These are phyloP conservation scores for Teunomyces stri DNA, from an alignment of 805 yeast species.

Conservation along the genomic window DNA sequence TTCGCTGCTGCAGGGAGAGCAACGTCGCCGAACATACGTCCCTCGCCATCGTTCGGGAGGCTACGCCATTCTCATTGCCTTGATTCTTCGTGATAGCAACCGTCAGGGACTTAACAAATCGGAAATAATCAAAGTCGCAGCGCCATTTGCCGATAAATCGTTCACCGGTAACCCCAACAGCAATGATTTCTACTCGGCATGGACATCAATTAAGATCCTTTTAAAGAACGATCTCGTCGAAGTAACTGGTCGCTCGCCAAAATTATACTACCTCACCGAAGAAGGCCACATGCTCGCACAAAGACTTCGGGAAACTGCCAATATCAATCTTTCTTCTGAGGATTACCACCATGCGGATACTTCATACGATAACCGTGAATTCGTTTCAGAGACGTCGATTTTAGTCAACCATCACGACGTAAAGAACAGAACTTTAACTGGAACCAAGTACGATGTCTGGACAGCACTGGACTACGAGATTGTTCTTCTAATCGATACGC, in stretches of 20 bases:
- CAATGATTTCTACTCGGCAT: constrained; percentile 67
- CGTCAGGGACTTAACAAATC: constrained; percentile 62
- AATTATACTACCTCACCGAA: constrained; percentile 61
- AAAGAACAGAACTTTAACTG: constrained; percentile 17
- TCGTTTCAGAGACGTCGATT: neutral
- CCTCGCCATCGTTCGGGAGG: constrained; percentile 81
- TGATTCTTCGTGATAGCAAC: constrained; percentile 48
- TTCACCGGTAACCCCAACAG: constrained; percentile 60
- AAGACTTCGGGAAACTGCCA: constrained; percentile 49
- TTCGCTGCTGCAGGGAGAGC: constrained; percentile 8
- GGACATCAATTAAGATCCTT: constrained; percentile 68
- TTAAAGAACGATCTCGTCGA: constrained; percentile 58
- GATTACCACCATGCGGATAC: constrained; percentile 11
- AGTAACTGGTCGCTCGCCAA: constrained; percentile 53
- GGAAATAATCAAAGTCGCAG: constrained; percentile 53
- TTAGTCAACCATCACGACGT: constrained; percentile 20
- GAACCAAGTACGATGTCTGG: constrained; percentile 56
- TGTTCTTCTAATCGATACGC: constrained; percentile 66
- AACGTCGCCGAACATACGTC: constrained; percentile 44
- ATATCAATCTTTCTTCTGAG: constrained; percentile 21
- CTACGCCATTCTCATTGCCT: constrained; percentile 70
- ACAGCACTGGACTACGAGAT: constrained; percentile 55
- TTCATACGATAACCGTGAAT: constrained; percentile 34
- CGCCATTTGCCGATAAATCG: constrained; percentile 54
- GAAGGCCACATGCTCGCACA: constrained; percentile 65